Evolutionary conservation across 169 alveolate genomes (phyloP).

Genomic region (Plasmodium gaboni): DNA sequence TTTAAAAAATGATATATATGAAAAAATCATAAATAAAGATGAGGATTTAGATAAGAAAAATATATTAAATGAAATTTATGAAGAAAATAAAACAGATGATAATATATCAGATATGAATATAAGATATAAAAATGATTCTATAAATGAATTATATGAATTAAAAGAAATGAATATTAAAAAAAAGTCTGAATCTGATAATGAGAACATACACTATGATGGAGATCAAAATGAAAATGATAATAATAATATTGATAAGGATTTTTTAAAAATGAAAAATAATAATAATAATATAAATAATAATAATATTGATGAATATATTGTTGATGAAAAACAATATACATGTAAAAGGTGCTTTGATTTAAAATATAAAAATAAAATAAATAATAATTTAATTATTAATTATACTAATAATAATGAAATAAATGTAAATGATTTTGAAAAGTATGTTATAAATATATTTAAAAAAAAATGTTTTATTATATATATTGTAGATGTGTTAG

Average conservation of each 20-base stretch:
- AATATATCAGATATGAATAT: not conserved
- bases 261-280: too few species aligned
- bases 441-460: conserved; percentile 75
- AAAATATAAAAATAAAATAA: conserved; percentile 55
- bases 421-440: conserved; percentile 75
- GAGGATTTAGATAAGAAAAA: conserved; percentile 28
- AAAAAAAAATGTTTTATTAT: conserved; percentile 68
- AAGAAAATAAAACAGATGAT: not conserved
- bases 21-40: conserved; percentile 27
- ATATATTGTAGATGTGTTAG: conserved; percentile 72
- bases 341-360: conserved; percentile 73
- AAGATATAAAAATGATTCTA: not conserved
- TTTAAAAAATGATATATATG: conserved; percentile 46
- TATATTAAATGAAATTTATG: conserved; percentile 40
- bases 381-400: conserved; percentile 47
- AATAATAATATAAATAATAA: not conserved
- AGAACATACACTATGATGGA: not conserved
- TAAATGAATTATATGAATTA: not conserved
- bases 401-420: conserved; percentile 70
- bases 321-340: conserved; percentile 14
- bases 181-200: not conserved
- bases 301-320: not conserved
- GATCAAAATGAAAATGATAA: not conserved
- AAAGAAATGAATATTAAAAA: not conserved
- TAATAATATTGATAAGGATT: not conserved